Percentiles rank a stretch among this genome's conserved stretches.
phyloP scores from a whole-genome alignment of 805 yeast species.

The Wickerhamomyces chaumierensis region DNA sequence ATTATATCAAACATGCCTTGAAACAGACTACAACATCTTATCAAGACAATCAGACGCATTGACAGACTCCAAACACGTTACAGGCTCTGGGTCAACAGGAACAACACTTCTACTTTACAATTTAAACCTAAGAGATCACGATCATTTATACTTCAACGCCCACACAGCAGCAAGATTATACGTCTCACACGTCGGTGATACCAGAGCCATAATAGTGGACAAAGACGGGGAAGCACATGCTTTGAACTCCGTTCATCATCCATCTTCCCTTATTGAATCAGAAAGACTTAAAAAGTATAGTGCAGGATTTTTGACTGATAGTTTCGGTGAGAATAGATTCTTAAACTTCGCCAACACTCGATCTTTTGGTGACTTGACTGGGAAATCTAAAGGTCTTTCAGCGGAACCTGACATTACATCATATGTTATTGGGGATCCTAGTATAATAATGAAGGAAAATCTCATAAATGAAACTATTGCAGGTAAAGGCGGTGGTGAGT shows the following conservation, averaged over 20 bases:
- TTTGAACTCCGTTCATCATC: conserved; percentile 76
- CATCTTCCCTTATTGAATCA: conserved; percentile 70
- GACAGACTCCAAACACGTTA: not conserved
- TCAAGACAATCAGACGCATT: conserved; percentile 6
- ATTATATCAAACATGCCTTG: conserved; percentile 51
- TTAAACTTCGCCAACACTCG: conserved; percentile 81
- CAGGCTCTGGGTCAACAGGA: conserved; percentile 54
- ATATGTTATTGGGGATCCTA: conserved; percentile 52
- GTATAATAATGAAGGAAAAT: conserved; percentile 21
- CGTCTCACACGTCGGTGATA: conserved; percentile 89
- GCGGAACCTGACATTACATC: conserved; percentile 87
- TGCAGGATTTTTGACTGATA: conserved; percentile 62
- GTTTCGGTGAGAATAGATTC: conserved; percentile 87
- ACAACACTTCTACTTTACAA: conserved; percentile 55
- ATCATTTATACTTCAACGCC: conserved; percentile 36
- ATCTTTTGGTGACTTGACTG: conserved; percentile 81
- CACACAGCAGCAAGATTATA: conserved; percentile 54
- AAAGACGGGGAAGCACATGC: conserved; percentile 68
- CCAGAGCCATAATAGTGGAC: conserved; percentile 80
- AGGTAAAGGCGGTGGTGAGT: conserved; percentile 65
- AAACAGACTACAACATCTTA: conserved; percentile 54
- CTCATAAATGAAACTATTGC: conserved; percentile 16
- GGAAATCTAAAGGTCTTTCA: conserved; percentile 73
- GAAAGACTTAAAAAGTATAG: conserved; percentile 55
- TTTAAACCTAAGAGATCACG: conserved; percentile 19